Evolutionary conservation across 768 basidiomycete species (phyloP).

Genomic region (Tricholoma hemisulphureum): DNA sequence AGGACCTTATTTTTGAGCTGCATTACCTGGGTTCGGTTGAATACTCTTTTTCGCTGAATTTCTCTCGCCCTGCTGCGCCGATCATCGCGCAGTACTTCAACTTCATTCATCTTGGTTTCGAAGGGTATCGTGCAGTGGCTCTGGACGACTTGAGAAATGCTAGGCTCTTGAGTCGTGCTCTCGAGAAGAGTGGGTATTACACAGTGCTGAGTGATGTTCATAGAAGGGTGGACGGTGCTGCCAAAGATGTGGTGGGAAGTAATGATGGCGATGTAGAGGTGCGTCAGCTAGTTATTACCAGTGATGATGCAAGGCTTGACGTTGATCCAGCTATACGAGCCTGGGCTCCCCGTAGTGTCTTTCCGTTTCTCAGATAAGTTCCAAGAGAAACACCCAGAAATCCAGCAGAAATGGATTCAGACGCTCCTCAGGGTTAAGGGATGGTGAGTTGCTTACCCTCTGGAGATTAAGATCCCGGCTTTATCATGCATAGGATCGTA

Average conservation of each 20-base stretch:
- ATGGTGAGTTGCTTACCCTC: conserved; percentile 45
- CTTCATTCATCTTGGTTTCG: conserved; percentile 57
- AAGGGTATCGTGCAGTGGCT: conserved; percentile 51
- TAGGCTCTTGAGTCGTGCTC: conserved; percentile 57
- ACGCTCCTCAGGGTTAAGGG: conserved; percentile 48
- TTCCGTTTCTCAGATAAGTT: conserved; percentile 64
- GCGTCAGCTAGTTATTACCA: conserved; percentile 1
- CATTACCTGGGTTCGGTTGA: conserved; percentile 59
- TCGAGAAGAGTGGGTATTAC: conserved; percentile 56
- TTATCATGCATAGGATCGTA: conserved; percentile 37
- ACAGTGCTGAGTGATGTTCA: conserved; percentile 59
- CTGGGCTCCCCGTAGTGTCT: conserved; percentile 64
- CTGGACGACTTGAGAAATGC: conserved; percentile 59
- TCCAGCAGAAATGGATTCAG: conserved; percentile 63
- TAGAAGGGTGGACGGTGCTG: conserved; percentile 21
- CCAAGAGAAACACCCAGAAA: conserved; percentile 50
- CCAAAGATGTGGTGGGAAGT: conserved; percentile 33
- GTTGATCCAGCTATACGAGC: conserved; percentile 43
- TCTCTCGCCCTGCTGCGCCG: conserved; percentile 61
- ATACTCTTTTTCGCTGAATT: conserved; percentile 73
- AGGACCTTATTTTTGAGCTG: conserved; percentile 71
- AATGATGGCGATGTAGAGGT: conserved; percentile 63
- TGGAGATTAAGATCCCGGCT: neutral
- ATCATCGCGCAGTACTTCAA: conserved; percentile 67
- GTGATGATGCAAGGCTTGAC: conserved; percentile 16